Evolutionary conservation across 441 rosid genomes (phyloP), one percentile per base, ranked within the genome.

Genomic region (Bocquillonia castaneifolia): DNA sequence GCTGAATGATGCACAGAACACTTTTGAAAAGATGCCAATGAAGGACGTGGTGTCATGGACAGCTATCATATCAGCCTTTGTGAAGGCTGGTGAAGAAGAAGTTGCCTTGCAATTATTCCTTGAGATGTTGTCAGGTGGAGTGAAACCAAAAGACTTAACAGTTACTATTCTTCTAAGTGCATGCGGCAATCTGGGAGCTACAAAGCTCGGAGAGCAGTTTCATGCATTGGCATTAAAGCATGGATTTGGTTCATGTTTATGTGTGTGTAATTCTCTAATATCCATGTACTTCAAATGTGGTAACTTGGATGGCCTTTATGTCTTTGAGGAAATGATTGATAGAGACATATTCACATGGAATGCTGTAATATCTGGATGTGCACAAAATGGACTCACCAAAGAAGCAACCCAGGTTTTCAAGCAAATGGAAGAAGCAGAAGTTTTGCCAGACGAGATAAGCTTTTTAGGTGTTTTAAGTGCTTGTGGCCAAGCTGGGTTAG

Each of bases 251-350:
- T 40, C 74, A 81, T 65, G 80, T 83, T 72, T 86, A 8, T 85
- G 73, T 71, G 69, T 88, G 28, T 79, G 78, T 64, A 86, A 88
- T 81, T 78, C 89, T 17, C 76, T 88, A 45, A 79, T 90, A 59
- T 81, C 92, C 0, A 85, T 85, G 92, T 88, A 90, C 26, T 84
- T 87, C 10, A 86, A 85, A 71, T 84, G 89, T 3, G 94, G 96
- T 64, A 70, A 85, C 65, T 71, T 77, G 8, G 81, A 79, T 60
- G 86, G 90, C 67, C 75, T 71, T 67, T 20, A 25, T 23, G 65
- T 90, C 32, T 88, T 90, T 78, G 80, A 76, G 34, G 78, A 58
- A 53, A 83, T 88, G 92, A 69, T 59, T 18, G 59, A 31, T 36
- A 77, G 69, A 66, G 94, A 90, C 72, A 69, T 74, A 42, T 65